phyloP scores from a whole-genome alignment of 768 basidiomycete genomes.

The Amanita brunnescens region DNA sequence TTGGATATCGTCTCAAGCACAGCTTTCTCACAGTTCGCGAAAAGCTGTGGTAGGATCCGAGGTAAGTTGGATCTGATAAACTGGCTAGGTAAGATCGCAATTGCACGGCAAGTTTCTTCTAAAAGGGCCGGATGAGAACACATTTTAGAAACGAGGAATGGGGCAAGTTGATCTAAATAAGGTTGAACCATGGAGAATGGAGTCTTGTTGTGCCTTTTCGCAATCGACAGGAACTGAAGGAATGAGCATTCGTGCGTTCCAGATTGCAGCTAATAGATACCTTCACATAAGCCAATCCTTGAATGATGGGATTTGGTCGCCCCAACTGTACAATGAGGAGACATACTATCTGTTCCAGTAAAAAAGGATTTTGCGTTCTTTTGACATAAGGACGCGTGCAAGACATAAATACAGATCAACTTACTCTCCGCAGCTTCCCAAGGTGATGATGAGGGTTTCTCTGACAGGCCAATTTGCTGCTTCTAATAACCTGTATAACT shows the following conservation, averaged over 20 bases:
- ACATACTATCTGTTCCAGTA: constrained; percentile 51
- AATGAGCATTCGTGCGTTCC: neutral
- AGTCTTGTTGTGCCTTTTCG: constrained; percentile 48
- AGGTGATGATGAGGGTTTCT: constrained; percentile 57
- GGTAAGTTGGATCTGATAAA: constrained; percentile 59
- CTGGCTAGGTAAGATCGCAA: constrained; percentile 43
- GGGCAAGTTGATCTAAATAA: constrained; percentile 57
- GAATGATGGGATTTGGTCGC: constrained; percentile 57
- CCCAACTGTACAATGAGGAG: constrained; percentile 62
- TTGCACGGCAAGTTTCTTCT: constrained; percentile 58
- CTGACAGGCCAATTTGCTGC: constrained; percentile 35
- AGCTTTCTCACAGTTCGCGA: constrained; percentile 48
- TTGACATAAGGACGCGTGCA: neutral
- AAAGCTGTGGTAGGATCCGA: constrained; percentile 61
- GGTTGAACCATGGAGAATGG: constrained; percentile 64
- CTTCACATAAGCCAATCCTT: constrained; percentile 60
- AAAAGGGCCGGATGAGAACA: constrained; percentile 51
- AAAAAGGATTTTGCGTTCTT: constrained; percentile 40
- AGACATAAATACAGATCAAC: constrained; percentile 6
- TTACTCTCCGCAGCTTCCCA: constrained; percentile 49
- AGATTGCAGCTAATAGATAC: constrained; percentile 23
- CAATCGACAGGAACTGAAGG: constrained; percentile 47
- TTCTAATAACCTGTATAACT: constrained; percentile 42
- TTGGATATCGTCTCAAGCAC: constrained; percentile 55
- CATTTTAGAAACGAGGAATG: constrained; percentile 53